These are phyloP conservation scores for Neurospora sp. DNA, from an alignment of 495 filamentous ascomycete species.

Conservation along the genomic window DNA sequence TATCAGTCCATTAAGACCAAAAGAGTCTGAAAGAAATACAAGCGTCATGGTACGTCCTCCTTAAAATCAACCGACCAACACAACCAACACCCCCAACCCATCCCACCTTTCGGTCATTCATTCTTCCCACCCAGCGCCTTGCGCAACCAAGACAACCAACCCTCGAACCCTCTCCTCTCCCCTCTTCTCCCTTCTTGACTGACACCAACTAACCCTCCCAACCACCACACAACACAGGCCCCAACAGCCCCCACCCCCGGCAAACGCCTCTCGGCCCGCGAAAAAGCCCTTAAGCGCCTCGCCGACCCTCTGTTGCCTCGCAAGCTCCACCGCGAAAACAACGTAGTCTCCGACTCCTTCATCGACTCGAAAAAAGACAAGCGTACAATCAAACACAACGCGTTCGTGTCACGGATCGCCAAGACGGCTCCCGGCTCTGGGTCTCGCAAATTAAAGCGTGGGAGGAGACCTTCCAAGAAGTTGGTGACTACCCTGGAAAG, in stretches of 20 bases:
- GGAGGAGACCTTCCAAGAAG: slow-evolving; percentile 62
- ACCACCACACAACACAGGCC: slow-evolving; percentile 13
- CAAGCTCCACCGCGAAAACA: slow-evolving; percentile 31
- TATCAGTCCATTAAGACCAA: background rate
- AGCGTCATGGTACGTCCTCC: slow-evolving; percentile 8
- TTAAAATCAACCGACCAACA: background rate
- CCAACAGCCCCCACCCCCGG: slow-evolving; percentile 15
- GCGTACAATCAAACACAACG: slow-evolving; percentile 61
- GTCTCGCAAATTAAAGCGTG: slow-evolving; percentile 25
- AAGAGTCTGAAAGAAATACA: background rate
- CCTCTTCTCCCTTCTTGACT: no score
- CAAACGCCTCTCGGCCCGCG: slow-evolving; percentile 21
- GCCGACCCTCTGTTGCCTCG: slow-evolving; percentile 25
- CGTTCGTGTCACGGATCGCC: slow-evolving; percentile 64
- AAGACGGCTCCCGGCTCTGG: slow-evolving; percentile 37
- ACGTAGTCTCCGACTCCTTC: slow-evolving; percentile 35
- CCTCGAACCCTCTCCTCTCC: no score
- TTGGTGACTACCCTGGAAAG: slow-evolving; percentile 67
- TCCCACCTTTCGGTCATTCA: no score
- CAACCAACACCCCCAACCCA: no score
- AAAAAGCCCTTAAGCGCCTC: slow-evolving; percentile 22
- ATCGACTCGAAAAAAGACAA: slow-evolving; percentile 67
- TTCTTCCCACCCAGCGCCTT: no score
- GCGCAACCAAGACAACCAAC: no score
- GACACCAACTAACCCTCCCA: background rate